Conservation (phyloP, 805 yeast species). For the Spathaspora arborariae region DNA sequence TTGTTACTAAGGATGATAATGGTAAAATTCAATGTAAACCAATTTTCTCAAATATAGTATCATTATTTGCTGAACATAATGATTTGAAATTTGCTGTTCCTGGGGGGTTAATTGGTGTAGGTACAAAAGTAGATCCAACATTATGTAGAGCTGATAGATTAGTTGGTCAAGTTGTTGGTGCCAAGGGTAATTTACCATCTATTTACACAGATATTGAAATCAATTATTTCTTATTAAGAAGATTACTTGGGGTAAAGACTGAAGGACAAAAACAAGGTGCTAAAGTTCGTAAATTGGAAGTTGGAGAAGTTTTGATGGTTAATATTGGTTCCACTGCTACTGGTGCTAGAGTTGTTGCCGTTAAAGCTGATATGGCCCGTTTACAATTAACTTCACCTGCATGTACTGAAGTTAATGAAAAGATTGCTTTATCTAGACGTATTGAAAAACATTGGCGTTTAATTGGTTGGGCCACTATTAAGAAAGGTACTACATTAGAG, state of each 20-base stretch:
- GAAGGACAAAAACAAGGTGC: slow-evolving; percentile 94
- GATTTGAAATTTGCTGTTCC: slow-evolving; percentile 98
- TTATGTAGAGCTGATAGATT: slow-evolving; percentile 98
- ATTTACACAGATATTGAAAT: slow-evolving; percentile 97
- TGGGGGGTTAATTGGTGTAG: slow-evolving; percentile 99
- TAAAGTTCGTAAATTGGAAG: slow-evolving; percentile 90
- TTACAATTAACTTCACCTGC: slow-evolving; percentile 95
- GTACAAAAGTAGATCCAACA: slow-evolving; percentile 98
- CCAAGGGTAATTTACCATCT: slow-evolving; percentile 92
- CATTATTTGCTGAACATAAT: slow-evolving; percentile 95
- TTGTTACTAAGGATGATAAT: slow-evolving; percentile 89
- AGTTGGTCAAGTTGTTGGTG: slow-evolving; percentile 99
- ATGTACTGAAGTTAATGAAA: slow-evolving; percentile 96
- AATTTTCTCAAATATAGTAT: slow-evolving; percentile 87
- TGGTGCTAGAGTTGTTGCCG: slow-evolving; percentile 98
- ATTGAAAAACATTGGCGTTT: slow-evolving; percentile 99
- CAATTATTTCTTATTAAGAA: slow-evolving; percentile 92
- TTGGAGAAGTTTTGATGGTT: slow-evolving; percentile 96
- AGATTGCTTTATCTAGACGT: slow-evolving; percentile 98
- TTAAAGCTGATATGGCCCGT: slow-evolving; percentile 99
- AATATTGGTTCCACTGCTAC: slow-evolving; percentile 99
- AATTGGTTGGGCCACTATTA: slow-evolving; percentile 99
- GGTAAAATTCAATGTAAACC: slow-evolving; percentile 93
- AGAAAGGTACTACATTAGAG: slow-evolving; percentile 86
- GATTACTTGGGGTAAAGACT: slow-evolving; percentile 96